These are phyloP conservation scores for Acanthamoeba royreba DNA, from an alignment of 208 protist species.

Conservation along the genomic window DNA sequence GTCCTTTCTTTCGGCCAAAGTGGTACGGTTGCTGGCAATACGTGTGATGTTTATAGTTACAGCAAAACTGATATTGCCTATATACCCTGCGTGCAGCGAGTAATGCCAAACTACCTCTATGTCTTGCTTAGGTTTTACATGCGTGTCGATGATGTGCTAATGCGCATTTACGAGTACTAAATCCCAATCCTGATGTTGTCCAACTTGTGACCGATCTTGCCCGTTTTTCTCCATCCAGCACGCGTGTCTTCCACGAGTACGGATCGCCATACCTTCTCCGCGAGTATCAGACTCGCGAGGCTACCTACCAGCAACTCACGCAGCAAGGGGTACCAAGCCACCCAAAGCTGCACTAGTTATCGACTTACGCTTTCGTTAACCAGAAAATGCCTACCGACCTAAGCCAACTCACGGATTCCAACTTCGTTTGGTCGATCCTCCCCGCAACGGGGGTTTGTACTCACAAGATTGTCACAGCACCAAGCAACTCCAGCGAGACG, in stretches of 20 bases:
- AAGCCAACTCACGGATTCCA: neutral
- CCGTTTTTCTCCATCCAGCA: neutral
- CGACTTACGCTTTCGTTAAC: neutral
- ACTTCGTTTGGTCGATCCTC: neutral
- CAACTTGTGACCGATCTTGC: neutral
- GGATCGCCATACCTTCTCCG: neutral
- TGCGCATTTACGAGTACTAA: slow-evolving; percentile 4
- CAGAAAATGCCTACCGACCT: neutral
- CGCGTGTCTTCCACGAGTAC: neutral
- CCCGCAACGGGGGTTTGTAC: neutral
- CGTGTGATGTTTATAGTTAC: neutral
- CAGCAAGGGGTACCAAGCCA: neutral
- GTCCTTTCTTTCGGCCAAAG: neutral
- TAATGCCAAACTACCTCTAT: slow-evolving; percentile 13
- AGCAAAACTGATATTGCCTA: neutral
- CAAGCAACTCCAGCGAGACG: neutral
- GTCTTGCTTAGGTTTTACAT: neutral
- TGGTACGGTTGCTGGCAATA: neutral
- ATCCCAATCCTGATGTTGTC: no score
- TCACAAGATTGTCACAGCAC: neutral
- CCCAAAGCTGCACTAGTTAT: no score
- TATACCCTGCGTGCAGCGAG: neutral
- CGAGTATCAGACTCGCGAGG: neutral
- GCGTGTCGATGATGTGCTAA: neutral
- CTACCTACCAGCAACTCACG: neutral